Evolutionary conservation across 2,329 filamentous ascomycete genomes (phyloP).

Genomic region (Scytalidium sp.): DNA sequence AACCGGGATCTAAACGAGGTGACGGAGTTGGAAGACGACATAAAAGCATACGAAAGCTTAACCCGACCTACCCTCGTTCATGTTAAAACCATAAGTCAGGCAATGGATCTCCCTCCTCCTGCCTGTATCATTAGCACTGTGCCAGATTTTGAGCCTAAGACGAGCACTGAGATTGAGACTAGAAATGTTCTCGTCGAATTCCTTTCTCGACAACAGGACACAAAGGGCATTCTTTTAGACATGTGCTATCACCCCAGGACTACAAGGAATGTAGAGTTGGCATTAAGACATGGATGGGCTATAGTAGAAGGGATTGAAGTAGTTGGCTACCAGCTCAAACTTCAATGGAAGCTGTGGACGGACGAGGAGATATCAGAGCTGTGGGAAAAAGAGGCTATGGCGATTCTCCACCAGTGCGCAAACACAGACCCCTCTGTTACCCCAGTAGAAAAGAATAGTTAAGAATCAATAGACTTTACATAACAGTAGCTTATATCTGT

Average conservation of each 20-base stretch:
- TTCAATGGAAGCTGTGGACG: slow-evolving; percentile 34
- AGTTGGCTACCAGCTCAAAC: slow-evolving; percentile 36
- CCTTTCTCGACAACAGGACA: slow-evolving; percentile 28
- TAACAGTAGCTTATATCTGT: too few species aligned
- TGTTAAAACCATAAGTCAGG: slow-evolving; percentile 26
- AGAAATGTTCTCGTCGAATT: slow-evolving; percentile 35
- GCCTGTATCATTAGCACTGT: slow-evolving; percentile 71
- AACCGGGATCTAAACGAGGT: slow-evolving; percentile 70
- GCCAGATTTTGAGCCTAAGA: slow-evolving; percentile 68
- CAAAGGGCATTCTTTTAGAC: slow-evolving; percentile 69
- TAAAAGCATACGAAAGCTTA: slow-evolving; percentile 18
- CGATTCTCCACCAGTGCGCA: too few species aligned
- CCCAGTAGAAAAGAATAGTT: too few species aligned
- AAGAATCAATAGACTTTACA: too few species aligned
- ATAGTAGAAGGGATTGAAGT: slow-evolving; percentile 35
- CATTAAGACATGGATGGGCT: slow-evolving; percentile 49
- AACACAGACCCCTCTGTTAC: too few species aligned
- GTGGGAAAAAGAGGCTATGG: too few species aligned
- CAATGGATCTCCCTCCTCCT: slow-evolving; percentile 50
- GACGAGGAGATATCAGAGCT: too few species aligned
- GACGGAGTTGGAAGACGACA: slow-evolving; percentile 63
- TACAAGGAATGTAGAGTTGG: slow-evolving; percentile 62
- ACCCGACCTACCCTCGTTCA: slow-evolving; percentile 1
- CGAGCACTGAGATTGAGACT: slow-evolving; percentile 56
- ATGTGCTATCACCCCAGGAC: slow-evolving; percentile 78